Percentiles rank a stretch among this genome's conserved stretches.
phyloP scores from a whole-genome alignment of 2,329 filamentous ascomycete genomes.

The Exophiala alcalophila region DNA sequence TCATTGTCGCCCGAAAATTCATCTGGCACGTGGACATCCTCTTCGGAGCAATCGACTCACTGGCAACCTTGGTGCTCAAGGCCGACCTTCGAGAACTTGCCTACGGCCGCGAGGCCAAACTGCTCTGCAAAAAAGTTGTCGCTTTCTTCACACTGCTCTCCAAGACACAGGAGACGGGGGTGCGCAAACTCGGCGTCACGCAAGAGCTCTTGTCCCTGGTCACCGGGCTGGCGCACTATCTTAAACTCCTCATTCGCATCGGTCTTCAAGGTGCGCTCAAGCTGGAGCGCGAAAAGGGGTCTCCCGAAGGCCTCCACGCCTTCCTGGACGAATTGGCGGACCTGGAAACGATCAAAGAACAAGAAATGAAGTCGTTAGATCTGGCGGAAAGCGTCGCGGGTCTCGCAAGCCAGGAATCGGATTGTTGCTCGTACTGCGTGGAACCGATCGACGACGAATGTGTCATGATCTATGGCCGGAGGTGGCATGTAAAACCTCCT shows the following conservation, averaged over 20 bases:
- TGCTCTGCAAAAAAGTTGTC: conserved; percentile 99
- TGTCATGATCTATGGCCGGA: conserved; percentile 66
- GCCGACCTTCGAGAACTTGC: conserved; percentile 78
- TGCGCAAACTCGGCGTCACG: conserved; percentile 88
- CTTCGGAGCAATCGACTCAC: conserved; percentile 80
- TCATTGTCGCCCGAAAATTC: conserved; percentile 91
- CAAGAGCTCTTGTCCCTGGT: conserved; percentile 97
- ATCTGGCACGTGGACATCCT: conserved; percentile 94
- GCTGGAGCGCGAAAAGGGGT: conserved; percentile 78
- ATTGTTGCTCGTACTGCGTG: conserved; percentile 77
- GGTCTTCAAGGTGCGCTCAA: conserved; percentile 91
- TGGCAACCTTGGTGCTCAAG: conserved; percentile 69
- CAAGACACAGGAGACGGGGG: conserved; percentile 88
- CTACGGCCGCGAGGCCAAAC: conserved; percentile 92
- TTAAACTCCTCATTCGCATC: conserved; percentile 95
- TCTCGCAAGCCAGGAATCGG: conserved; percentile 72
- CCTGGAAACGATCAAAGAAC: conserved; percentile 72
- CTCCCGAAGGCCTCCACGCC: conserved; percentile 69
- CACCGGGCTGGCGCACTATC: conserved; percentile 91
- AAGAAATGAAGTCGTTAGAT: conserved; percentile 64
- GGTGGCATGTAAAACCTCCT: conserved; percentile 70
- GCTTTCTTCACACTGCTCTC: conserved; percentile 94
- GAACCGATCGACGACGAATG: conserved; percentile 95
- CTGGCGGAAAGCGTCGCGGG: conserved; percentile 62
- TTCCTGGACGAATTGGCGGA: conserved; percentile 82